Evolutionary conservation across 345 rosid species (phyloP).

Genomic region (Populus deltoides): DNA sequence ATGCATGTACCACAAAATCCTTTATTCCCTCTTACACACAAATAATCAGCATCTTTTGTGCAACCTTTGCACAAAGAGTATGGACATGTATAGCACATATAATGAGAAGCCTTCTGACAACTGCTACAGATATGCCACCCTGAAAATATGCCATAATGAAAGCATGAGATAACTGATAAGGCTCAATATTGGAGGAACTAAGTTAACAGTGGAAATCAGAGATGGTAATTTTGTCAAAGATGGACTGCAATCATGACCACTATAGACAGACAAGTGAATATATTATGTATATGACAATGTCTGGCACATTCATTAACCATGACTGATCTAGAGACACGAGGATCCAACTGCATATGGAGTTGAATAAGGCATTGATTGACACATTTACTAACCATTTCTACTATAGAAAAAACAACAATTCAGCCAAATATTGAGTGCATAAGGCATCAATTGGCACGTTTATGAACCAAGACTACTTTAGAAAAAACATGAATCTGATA

Average conservation of each 20-base stretch:
- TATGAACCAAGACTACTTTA: too few species aligned
- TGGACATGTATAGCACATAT: slow-evolving; percentile 95
- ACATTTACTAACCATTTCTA: too few species aligned
- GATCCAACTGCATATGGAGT: too few species aligned
- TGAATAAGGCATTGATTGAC: too few species aligned
- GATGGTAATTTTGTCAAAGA: not conserved
- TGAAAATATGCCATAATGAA: slow-evolving; percentile 31
- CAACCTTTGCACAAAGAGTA: slow-evolving; percentile 94
- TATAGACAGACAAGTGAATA: not conserved
- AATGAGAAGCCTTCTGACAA: slow-evolving; percentile 77
- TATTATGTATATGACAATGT: too few species aligned
- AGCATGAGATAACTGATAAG: not conserved
- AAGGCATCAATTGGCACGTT: too few species aligned
- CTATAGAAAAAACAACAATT: too few species aligned
- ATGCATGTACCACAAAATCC: slow-evolving; percentile 92
- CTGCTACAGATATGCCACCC: slow-evolving; percentile 96
- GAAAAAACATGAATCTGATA: too few species aligned
- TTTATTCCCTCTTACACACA: slow-evolving; percentile 70
- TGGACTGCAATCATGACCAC: not conserved
- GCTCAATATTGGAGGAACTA: not conserved
- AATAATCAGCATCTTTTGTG: slow-evolving; percentile 79
- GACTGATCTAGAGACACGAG: too few species aligned
- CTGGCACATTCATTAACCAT: too few species aligned
- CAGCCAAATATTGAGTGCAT: too few species aligned
- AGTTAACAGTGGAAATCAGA: not conserved